These are phyloP conservation scores for Scorias spongiosa DNA, from an alignment of 2,329 filamentous ascomycete species.

Conservation along the genomic window DNA sequence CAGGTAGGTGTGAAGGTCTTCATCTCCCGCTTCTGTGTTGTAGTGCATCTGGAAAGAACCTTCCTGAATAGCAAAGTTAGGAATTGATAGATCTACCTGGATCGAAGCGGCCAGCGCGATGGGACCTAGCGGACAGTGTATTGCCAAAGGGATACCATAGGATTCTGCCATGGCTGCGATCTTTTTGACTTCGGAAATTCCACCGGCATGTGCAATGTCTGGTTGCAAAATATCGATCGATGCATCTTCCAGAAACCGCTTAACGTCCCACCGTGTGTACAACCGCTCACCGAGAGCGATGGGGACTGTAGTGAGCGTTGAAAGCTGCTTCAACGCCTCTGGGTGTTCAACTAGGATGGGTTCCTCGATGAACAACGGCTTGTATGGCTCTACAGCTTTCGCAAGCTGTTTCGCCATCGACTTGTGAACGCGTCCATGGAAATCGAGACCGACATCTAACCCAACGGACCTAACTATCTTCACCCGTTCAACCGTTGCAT, in stretches of 20 bases:
- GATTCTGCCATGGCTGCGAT: slow-evolving; percentile 59
- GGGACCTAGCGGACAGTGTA: slow-evolving; percentile 58
- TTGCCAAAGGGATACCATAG: slow-evolving; percentile 53
- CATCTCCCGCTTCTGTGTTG: slow-evolving; percentile 45
- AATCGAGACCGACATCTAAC: slow-evolving; percentile 60
- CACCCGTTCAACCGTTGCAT: slow-evolving; percentile 50
- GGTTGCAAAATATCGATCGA: slow-evolving; percentile 60
- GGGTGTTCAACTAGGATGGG: slow-evolving; percentile 55
- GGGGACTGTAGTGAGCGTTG: slow-evolving; percentile 42
- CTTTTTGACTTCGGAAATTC: slow-evolving; percentile 54
- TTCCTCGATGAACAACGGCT: slow-evolving; percentile 63
- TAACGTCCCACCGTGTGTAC: slow-evolving; percentile 58
- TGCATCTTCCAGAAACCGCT: slow-evolving; percentile 52
- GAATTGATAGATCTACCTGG: slow-evolving; percentile 45
- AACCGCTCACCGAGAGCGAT: slow-evolving; percentile 60
- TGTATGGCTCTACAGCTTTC: slow-evolving; percentile 48
- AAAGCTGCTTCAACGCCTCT: slow-evolving; percentile 48
- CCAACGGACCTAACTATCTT: slow-evolving; percentile 54
- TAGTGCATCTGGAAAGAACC: slow-evolving; percentile 73
- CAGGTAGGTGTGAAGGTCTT: slow-evolving; percentile 36
- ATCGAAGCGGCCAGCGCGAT: slow-evolving; percentile 58
- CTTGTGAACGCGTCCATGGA: slow-evolving; percentile 62
- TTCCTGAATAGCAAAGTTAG: slow-evolving; percentile 60
- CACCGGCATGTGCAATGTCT: slow-evolving; percentile 56
- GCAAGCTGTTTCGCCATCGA: slow-evolving; percentile 71